Percentiles rank a stretch among this genome's conserved stretches.
Evolutionary conservation across 2,329 filamentous ascomycete genomes (phyloP).

Genomic region (Trematosphaeria pertusa): DNA sequence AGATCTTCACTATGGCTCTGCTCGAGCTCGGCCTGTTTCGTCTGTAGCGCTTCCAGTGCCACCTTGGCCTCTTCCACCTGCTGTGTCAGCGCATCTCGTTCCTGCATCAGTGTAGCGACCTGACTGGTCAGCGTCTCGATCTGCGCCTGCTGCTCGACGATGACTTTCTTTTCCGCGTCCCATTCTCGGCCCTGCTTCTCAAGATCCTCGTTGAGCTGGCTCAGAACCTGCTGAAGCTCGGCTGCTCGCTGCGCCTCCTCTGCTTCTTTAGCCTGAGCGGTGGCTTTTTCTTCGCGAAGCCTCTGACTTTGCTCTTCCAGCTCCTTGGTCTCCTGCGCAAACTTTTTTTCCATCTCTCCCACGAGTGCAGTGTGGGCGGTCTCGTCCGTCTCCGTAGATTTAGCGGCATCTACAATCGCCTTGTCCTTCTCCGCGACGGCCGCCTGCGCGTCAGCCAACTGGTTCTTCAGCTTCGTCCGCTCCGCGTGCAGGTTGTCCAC

Average conservation of each 20-base stretch:
- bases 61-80: constrained; percentile 30
- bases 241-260: constrained; percentile 39
- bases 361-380: constrained; percentile 34
- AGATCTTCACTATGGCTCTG: constrained; percentile 37
- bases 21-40: constrained; percentile 34
- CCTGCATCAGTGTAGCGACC: constrained; percentile 29
- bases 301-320: constrained; percentile 40
- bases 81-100: constrained; percentile 32
- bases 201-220: constrained; percentile 44
- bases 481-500: constrained; percentile 41
- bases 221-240: constrained; percentile 45
- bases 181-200: constrained; percentile 44
- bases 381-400: constrained; percentile 23
- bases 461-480: constrained; percentile 39
- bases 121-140: constrained; percentile 36
- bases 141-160: constrained; percentile 38
- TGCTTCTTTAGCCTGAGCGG: constrained; percentile 38
- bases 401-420: constrained; percentile 28
- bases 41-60: constrained; percentile 35
- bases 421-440: constrained; percentile 42
- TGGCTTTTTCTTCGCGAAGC: constrained; percentile 40
- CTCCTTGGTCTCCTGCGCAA: constrained; percentile 41
- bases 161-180: constrained; percentile 45
- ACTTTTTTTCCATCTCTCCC: constrained; percentile 45
- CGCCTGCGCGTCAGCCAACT: constrained; percentile 39